phyloP scores from a whole-genome alignment of 495 filamentous ascomycete genomes.

The Penicillium bialowiezense region DNA sequence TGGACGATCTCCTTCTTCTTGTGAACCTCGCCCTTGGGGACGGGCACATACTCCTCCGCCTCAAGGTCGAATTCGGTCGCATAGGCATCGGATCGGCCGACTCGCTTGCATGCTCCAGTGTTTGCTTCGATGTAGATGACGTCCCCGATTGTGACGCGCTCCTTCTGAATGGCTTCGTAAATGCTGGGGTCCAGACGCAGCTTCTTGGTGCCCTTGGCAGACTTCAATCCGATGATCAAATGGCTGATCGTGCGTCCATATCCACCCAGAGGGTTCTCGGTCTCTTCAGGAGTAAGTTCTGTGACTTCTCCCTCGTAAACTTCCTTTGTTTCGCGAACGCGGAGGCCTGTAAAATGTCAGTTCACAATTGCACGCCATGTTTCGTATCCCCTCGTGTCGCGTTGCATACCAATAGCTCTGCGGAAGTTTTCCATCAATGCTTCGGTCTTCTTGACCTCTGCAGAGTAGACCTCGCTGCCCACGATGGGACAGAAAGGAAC shows the following conservation, averaged over 20 bases:
- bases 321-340: conserved; percentile 96
- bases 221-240: conserved; percentile 84
- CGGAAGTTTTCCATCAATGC: conserved; percentile 98
- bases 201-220: conserved; percentile 92
- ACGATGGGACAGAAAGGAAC: conserved; percentile 97
- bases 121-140: conserved; percentile 99
- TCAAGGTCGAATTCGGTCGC: conserved; percentile 98
- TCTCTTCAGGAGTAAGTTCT: conserved; percentile 91
- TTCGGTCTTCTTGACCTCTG: conserved; percentile 99
- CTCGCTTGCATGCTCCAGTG: conserved; percentile 94
- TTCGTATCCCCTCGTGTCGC: too few species aligned
- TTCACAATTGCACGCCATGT: too few species aligned
- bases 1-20: conserved; percentile 99
- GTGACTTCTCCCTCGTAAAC: conserved; percentile 98
- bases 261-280: conserved; percentile 94
- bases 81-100: conserved; percentile 92
- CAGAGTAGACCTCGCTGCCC: conserved; percentile 93
- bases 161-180: conserved; percentile 98
- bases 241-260: conserved; percentile 95
- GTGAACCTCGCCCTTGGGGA: conserved; percentile 97
- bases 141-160: conserved; percentile 91
- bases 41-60: conserved; percentile 97
- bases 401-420: conserved; percentile 74
- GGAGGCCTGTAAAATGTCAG: conserved; percentile 54
- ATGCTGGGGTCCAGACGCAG: conserved; percentile 93